Evolutionary conservation across 164 flowering plant species (phyloP), one percentile per base, ranked within the genome.

Genomic region (Platanus orientalis): DNA sequence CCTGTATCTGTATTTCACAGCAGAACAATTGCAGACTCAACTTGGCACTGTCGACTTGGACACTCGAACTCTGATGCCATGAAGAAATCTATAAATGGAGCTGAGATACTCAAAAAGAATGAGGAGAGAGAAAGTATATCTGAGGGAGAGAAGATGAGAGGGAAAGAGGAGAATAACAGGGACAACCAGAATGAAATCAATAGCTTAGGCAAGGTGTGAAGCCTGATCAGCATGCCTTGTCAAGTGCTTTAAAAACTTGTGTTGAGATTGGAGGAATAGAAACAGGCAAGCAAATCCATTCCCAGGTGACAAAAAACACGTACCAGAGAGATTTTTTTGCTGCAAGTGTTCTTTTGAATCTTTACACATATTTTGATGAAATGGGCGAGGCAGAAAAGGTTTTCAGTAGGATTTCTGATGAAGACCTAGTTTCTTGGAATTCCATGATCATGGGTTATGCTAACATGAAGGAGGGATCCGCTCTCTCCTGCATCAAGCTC

Each of bases 211-310:
- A 69, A 61, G 76, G 69, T 39, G 20, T 64, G 66, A 60, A 49
- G 26, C 72, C 58, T 34, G 73, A 68, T 52, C 76, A 69, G n/a
- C 67, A 68, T 64, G 54, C 73, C 19, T 57, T 69, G 42, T 60
- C 76, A 17, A 68, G 76, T 61, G 60, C 65, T 27, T 24, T 73
- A 20, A 73, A 65, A 63, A 73, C 76, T 32, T 73, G 76, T 40
- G 50, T 11, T 59, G 60, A 32, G 36, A 32, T 32, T 9, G 9
- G 36, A 32, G 36, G 9, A 32, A 32, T 32, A 4, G 36, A 9
- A 53, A 55, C 45, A 21, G 76, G 76, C 2, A 59, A 47, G 25
- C 75, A 72, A 56, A 27, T 62, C 36, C 75, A 72, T 23, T 28
- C 42, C 11, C 71, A 63, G 28, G 36, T 72, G 71, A 68, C 68